These are phyloP conservation scores for Nicotiana tomentosiformis DNA, from an alignment of 257 asterid species.

Conservation along the genomic window DNA sequence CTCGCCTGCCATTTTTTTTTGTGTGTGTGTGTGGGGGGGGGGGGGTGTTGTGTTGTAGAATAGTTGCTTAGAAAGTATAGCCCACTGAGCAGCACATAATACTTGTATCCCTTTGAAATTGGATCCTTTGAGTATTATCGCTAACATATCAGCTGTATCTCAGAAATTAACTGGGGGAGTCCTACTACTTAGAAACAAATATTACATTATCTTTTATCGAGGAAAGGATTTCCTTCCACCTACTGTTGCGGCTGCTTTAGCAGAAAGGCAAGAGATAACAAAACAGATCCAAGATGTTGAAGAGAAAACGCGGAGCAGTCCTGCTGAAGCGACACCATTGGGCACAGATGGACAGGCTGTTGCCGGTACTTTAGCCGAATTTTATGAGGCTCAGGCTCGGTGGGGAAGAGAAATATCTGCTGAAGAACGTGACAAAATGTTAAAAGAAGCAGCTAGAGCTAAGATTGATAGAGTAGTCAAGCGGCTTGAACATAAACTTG, in stretches of 20 bases:
- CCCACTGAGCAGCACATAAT: neutral
- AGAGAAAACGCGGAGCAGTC: slow-evolving; percentile 49
- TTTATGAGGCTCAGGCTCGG: slow-evolving; percentile 85
- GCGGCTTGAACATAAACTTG: slow-evolving; percentile 79
- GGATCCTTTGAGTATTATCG: neutral
- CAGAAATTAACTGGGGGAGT: slow-evolving; percentile 90
- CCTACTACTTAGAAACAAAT: slow-evolving; percentile 87
- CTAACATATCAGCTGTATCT: slow-evolving; percentile 5
- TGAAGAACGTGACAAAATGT: slow-evolving; percentile 73
- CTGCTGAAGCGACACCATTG: neutral
- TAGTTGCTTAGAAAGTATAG: neutral
- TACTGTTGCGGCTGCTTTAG: slow-evolving; percentile 69
- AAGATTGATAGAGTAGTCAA: slow-evolving; percentile 57
- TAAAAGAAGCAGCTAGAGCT: slow-evolving; percentile 67
- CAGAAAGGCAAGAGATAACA: slow-evolving; percentile 79
- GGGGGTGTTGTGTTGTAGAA: neutral
- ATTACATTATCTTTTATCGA: slow-evolving; percentile 84
- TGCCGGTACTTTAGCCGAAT: slow-evolving; percentile 91
- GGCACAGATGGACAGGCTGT: slow-evolving; percentile 28
- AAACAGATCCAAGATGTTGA: slow-evolving; percentile 82
- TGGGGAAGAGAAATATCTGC: slow-evolving; percentile 77
- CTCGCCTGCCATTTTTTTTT: neutral
- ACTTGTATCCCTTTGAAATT: neutral
- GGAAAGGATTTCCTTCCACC: slow-evolving; percentile 97
- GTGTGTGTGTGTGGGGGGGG: neutral